Base-by-base conservation (phyloP, 148 eudicot genomes). In the Cornus suecica region DNA sequence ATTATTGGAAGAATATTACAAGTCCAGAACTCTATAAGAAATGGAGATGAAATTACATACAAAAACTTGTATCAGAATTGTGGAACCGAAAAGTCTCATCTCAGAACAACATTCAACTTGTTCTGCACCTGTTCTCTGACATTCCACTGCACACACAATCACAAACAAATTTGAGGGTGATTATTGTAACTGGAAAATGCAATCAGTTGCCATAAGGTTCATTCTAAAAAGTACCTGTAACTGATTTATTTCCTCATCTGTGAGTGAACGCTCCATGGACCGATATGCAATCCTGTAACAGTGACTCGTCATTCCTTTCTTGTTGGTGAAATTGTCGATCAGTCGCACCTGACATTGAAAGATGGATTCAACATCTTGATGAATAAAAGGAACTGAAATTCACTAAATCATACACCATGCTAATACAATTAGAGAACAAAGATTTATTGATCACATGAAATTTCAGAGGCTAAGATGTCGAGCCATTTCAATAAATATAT, bases 261-360 rank as follows among this genome's bases (percentile, higher is more conserved):
- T 92, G 65, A 95, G 94, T 75, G 99, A 92, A 27, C 94, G 96
- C 81, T 95, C 97, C 99, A 95, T 92, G 67, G 99, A 95, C 63
- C 97, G 92, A 80, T 88, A 94, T 69, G 91, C 87, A 52, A 92
- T 92, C 77, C 99, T 83, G 72, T 95, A 95, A 68, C 99, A 95
- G 60, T 95, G 97, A 77, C 99, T 95, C 10, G 97, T 95, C 97
- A 91, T 90, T 79, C 97, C 97, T 81, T 92, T 91, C 88, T 91
- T 91, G 84, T 92, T 92, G 48, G 91, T 89, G 78, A 95, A 94
- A 79, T 88, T 87, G 85, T 95, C 97, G 22, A 91, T 91, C 77
- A 92, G 80, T 65, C 60, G 64, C 74, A 95, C 97, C 97, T 95
- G 86, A 48, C 66, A 60, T 77, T 22, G 79, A 61, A 31, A 72